Base-by-base conservation (phyloP, 2,329 filamentous ascomycete species). In the Hypoxylon rubiginosum region DNA sequence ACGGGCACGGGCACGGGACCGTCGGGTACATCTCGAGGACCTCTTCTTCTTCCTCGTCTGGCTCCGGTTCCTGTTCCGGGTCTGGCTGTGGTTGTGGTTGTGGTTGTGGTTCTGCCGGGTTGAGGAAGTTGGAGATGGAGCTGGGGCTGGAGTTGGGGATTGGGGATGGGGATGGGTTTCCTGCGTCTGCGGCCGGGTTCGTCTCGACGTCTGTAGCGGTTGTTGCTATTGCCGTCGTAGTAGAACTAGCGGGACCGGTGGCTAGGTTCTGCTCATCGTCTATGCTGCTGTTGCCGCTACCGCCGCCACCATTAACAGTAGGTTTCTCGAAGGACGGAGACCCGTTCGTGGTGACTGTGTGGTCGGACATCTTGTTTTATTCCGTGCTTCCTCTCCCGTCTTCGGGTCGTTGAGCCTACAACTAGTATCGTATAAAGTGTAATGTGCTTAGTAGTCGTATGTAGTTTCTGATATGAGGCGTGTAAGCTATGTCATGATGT, bases 1-100 rank as follows among this genome's bases (percentile, higher is more conserved):
- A 69, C 11, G 36, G 15, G 64, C 67, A 69, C 11, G 63, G 60
- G 45, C 66, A 69, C 19, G 17, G 9, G n/a, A 53, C n/a, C 41
- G 34, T 51, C 15, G 54, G 43, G 50, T 26, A 51, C 50, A 51
- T 43, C 51, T 36, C 34, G 10, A 4, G 30, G 4, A 34, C 2
- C 30, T 9, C 8, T 34, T 36, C 34, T 21, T 49, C 13, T 49
- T 4, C 9, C 10, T 52, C 49, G 15, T 4, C 43, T 10, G 11
- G 19, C 7, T 26, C 43, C n/a, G n/a, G n/a, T 17, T 45, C 41
- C 19, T 50, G 26, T 17, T 30, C 11, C 9, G 15, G 13, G 3
- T 8, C 48, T 30, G n/a, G n/a, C n/a, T n/a, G n/a, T n/a, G n/a
- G n/a, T n/a, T n/a, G n/a, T n/a, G n/a, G n/a, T n/a, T n/a, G n/a